Base-by-base conservation (phyloP, 2,329 filamentous ascomycete species). In the Penicillium nordicum region DNA sequence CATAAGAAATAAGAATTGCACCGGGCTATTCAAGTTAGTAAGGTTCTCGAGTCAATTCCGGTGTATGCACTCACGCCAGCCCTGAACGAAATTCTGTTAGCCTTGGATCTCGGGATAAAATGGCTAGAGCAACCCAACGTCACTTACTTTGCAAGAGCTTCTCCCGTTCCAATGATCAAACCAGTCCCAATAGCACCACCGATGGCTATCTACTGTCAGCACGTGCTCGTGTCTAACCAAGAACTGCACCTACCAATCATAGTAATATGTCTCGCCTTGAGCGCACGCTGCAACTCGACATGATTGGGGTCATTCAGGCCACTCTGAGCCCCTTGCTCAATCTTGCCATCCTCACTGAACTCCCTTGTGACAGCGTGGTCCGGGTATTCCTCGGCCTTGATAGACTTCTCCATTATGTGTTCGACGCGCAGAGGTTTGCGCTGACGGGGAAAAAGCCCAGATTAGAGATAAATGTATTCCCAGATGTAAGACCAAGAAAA, bases 151-250 rank as follows among this genome's bases (percentile, higher is more conserved):
- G 71, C 68, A 40, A 74, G 64, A 57, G 72, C 71, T 43, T 67
- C 66, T 37, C 75, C 74, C 12, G 74, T 76, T 61, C 74, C 73
- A 46, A 71, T 75, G 57, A 77, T 73, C 42, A 77, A 61, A 50
- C 75, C 75, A 29, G 74, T 77, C 48, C 75, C 75, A 56, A 77
- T 75, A 11, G 75, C 74, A 62, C 74, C 74, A 51, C 74, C 74
- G 43, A 77, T 76, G 4, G 74, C 70, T 72, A 51, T 16, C 10
- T 5, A 14, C 5, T 41, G 53, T 68, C 46, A 69, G 60, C 36
- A 18, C 29, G 16, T 40, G 18, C 23, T 25, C 2, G 1, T 2
- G 3, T 12, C 10, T 23, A 2, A 14, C 2, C 14, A 29, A 10
- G 2, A 36, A 16, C 14, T 14, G 16, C 9, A 41, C 62, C n/a